Evolutionary conservation across 2,329 filamentous ascomycete species (phyloP).

Genomic region (Verticillium albo-atrum): DNA sequence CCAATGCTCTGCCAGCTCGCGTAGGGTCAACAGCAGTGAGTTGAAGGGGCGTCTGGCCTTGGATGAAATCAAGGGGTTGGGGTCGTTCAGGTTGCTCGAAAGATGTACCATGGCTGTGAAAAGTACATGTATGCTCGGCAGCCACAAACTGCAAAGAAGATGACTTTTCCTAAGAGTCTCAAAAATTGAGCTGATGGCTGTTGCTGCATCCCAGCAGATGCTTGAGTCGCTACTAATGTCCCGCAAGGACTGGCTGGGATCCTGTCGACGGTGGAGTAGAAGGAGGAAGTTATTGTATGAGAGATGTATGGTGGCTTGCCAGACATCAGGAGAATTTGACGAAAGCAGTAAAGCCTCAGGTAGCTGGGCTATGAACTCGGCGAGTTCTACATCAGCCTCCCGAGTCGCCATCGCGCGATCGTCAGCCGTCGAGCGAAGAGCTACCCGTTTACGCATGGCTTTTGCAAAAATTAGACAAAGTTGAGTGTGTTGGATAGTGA

Average conservation of each 20-base stretch:
- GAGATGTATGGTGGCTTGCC: slow-evolving; percentile 26
- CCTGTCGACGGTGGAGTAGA: slow-evolving; percentile 22
- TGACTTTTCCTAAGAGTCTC: slow-evolving; percentile 20
- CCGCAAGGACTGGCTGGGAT: slow-evolving; percentile 2
- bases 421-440: slow-evolving; percentile 8
- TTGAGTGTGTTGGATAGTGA: slow-evolving; percentile 42
- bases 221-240: slow-evolving; percentile 17
- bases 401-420: slow-evolving; percentile 20
- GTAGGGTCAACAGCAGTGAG: slow-evolving; percentile 21
- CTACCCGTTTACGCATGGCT: slow-evolving; percentile 19
- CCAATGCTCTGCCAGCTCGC: slow-evolving; percentile 23
- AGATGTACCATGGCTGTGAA: slow-evolving; percentile 26
- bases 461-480: slow-evolving; percentile 45
- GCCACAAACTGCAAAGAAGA: slow-evolving; percentile 19
- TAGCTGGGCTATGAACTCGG: slow-evolving; percentile 21
- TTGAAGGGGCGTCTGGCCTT: slow-evolving; percentile 23
- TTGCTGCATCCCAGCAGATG: slow-evolving; percentile 24
- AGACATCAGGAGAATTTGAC: slow-evolving; percentile 14
- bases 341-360: slow-evolving; percentile 20
- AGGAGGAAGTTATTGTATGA: slow-evolving; percentile 29
- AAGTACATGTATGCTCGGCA: slow-evolving; percentile 20
- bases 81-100: slow-evolving; percentile 18
- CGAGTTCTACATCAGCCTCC: slow-evolving; percentile 24
- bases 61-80: slow-evolving; percentile 23
- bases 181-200: slow-evolving; percentile 21